phyloP scores from a whole-genome alignment of 306 rosid genomes.

The Carpinus fangiana region DNA sequence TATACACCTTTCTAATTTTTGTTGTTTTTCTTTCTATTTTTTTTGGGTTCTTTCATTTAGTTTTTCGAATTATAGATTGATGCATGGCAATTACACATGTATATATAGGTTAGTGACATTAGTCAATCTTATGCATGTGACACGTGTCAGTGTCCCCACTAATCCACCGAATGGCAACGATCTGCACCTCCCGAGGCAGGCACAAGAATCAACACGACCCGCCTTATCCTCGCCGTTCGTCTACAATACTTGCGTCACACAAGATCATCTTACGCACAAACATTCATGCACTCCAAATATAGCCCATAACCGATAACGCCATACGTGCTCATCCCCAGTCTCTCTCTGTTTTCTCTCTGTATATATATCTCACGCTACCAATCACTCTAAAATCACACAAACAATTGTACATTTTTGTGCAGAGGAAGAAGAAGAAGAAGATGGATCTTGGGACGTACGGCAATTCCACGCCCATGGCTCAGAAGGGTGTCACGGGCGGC shows the following conservation, averaged over 20 bases:
- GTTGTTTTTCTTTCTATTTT: too few species aligned
- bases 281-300: constrained; percentile 17
- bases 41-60: too few species aligned
- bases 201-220: constrained; percentile 34
- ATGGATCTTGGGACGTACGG: constrained; percentile 46
- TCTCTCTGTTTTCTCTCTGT: neutral
- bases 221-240: constrained; percentile 19
- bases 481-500: constrained; percentile 23
- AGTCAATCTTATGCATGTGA: neutral
- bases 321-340: constrained; percentile 7
- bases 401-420: neutral
- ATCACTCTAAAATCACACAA: neutral
- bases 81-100: neutral
- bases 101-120: too few species aligned
- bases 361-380: neutral
- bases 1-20: too few species aligned
- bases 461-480: constrained; percentile 8
- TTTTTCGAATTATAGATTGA: neutral
- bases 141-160: neutral
- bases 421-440: neutral
- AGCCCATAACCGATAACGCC: constrained; percentile 28
- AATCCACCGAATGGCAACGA: neutral
- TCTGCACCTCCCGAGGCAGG: constrained; percentile 39
- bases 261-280: constrained; percentile 29
- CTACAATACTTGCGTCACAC: neutral